A percentile compares a stretch with the other conserved stretches of the same genome.
Conservation (phyloP, 2,329 filamentous ascomycete species). For the Diplodia intermedia region DNA sequence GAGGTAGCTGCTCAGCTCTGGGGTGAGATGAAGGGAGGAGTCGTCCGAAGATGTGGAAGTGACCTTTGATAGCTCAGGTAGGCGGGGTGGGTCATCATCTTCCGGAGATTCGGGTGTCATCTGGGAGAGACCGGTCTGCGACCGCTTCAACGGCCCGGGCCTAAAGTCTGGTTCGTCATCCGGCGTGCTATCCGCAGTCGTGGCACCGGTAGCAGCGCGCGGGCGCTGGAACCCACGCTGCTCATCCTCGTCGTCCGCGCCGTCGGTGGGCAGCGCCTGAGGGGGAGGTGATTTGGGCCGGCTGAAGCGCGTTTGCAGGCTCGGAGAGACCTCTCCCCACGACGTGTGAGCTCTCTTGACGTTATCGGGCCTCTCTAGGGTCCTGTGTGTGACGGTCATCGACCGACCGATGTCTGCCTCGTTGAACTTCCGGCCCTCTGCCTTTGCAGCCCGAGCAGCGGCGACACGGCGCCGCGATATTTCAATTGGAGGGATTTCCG, state of each 20-base stretch:
- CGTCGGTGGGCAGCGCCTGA: conserved; percentile 17
- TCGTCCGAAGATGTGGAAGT: conserved; percentile 34
- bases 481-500: conserved; percentile 73
- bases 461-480: conserved; percentile 59
- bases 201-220: conserved; percentile 39
- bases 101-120: conserved; percentile 36
- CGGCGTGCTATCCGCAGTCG: conserved; percentile 38
- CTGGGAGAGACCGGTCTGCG: conserved; percentile 61
- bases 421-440: conserved; percentile 25
- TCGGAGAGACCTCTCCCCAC: conserved; percentile 46
- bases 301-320: conserved; percentile 40
- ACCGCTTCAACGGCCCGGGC: conserved; percentile 61
- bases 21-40: conserved; percentile 41
- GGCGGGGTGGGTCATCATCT: conserved; percentile 55
- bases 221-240: conserved; percentile 34
- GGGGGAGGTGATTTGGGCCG: conserved; percentile 31
- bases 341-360: conserved; percentile 45
- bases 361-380: conserved; percentile 18
- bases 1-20: conserved; percentile 40
- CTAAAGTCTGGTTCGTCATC: conserved; percentile 41
- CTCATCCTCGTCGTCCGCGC: conserved; percentile 20
- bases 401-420: conserved; percentile 30
- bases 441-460: conserved; percentile 24
- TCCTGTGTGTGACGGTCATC: conserved; percentile 26
- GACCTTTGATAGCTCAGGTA: conserved; percentile 36